These are phyloP conservation scores for Aphanomyces stellatus DNA, from an alignment of 352 stramenopile species.

Conservation along the genomic window DNA sequence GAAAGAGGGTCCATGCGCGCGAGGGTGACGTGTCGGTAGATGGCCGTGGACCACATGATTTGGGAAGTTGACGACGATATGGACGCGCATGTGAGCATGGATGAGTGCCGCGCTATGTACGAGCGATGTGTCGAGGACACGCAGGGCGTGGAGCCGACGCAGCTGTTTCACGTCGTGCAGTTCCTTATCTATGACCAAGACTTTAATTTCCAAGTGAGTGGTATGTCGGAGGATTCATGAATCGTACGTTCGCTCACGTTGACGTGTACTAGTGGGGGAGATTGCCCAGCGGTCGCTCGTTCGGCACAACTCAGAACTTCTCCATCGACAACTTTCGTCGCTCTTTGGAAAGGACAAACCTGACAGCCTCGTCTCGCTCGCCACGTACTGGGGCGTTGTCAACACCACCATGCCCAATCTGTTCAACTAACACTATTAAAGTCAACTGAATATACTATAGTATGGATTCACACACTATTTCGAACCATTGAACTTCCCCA, in stretches of 20 bases:
- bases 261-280: constrained; percentile 6
- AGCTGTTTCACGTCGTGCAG: constrained; percentile 91
- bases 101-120: constrained; percentile 91
- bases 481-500: too few relatives aligned
- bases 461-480: too few relatives aligned
- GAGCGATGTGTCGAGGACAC: constrained; percentile 85
- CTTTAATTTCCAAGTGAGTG: constrained; percentile 79
- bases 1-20: neutral
- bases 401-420: constrained; percentile 9
- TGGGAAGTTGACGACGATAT: constrained; percentile 96
- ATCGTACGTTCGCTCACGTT: neutral
- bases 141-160: constrained; percentile 87
- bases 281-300: neutral
- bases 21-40: constrained; percentile 44
- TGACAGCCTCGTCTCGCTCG: neutral
- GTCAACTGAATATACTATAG: too few relatives aligned
- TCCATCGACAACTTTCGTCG: neutral
- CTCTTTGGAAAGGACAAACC: neutral
- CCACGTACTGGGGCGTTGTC: constrained; percentile 10
- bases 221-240: constrained; percentile 25
- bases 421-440: neutral
- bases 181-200: constrained; percentile 93
- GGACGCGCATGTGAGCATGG: constrained; percentile 85
- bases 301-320: neutral
- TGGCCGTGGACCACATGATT: constrained; percentile 93